These are phyloP conservation scores for Acer campestre DNA, from an alignment of 345 rosid genomes.

Conservation along the genomic window DNA sequence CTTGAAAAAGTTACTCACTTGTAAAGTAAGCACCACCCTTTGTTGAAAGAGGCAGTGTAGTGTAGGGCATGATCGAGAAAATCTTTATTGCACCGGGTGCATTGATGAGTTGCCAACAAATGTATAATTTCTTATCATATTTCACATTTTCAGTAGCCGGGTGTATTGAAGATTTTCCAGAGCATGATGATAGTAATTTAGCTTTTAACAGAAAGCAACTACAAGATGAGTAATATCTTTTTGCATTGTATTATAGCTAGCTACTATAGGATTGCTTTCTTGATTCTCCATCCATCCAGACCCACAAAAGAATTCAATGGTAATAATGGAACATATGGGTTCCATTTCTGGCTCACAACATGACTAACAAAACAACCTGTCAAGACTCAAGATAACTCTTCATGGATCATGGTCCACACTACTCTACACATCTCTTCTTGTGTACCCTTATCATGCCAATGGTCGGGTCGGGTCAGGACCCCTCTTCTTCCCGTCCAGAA, in stretches of 20 bases:
- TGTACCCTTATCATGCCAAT: slow-evolving; percentile 10
- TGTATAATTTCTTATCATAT: too few species aligned
- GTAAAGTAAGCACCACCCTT: background rate
- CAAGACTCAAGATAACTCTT: slow-evolving; percentile 6
- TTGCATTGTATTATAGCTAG: background rate
- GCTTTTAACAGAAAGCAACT: background rate
- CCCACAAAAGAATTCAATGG: slow-evolving; percentile 14
- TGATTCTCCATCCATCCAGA: background rate
- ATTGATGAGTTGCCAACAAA: too few species aligned
- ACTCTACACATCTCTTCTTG: background rate
- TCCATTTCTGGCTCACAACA: background rate
- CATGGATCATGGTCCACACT: slow-evolving; percentile 23
- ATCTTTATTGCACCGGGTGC: too few species aligned
- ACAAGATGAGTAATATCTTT: background rate
- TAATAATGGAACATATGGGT: slow-evolving; percentile 21
- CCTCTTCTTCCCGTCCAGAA: background rate
- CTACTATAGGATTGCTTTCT: slow-evolving; percentile 4
- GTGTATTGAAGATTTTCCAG: too few species aligned
- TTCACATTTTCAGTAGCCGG: too few species aligned
- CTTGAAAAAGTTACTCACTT: background rate
- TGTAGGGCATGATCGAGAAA: background rate
- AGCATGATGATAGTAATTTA: background rate
- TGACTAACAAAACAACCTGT: slow-evolving; percentile 1
- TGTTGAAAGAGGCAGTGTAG: background rate
- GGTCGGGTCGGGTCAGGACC: too few species aligned